A percentile compares a stretch with the other conserved stretches of the same genome.
Evolutionary conservation across 352 stramenopile genomes (phyloP).

Genomic region (Albugo candida): DNA sequence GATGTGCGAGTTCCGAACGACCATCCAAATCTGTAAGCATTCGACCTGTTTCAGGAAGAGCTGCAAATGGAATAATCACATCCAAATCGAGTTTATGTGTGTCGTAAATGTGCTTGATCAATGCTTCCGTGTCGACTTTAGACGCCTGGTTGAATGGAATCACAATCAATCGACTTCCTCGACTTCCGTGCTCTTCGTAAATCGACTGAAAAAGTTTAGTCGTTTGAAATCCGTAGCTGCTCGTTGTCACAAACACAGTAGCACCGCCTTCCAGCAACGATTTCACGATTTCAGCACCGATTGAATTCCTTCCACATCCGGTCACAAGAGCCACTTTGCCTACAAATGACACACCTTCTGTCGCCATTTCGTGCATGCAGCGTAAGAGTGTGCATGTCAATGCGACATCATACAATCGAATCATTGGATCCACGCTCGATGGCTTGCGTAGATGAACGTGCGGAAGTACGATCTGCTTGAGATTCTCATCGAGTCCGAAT

Average conservation of each 20-base stretch:
- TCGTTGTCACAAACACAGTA: constrained; percentile 72
- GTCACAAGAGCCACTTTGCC: constrained; percentile 76
- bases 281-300: constrained; percentile 70
- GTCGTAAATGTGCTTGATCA: constrained; percentile 71
- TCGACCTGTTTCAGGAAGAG: constrained; percentile 54
- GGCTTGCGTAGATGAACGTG: constrained; percentile 62
- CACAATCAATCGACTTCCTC: constrained; percentile 54
- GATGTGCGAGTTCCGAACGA: constrained; percentile 60
- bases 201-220: constrained; percentile 48
- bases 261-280: constrained; percentile 67
- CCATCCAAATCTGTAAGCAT: constrained; percentile 64
- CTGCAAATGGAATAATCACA: constrained; percentile 77
- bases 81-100: constrained; percentile 66
- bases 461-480: constrained; percentile 44
- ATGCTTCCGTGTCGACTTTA: constrained; percentile 40
- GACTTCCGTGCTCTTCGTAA: constrained; percentile 71
- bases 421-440: constrained; percentile 51
- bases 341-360: constrained; percentile 60
- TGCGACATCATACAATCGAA: constrained; percentile 65
- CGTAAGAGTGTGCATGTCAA: constrained; percentile 55
- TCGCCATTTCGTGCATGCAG: constrained; percentile 74
- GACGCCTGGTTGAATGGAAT: constrained; percentile 77
- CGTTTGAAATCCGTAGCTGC: constrained; percentile 40
- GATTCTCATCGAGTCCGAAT: constrained; percentile 30
- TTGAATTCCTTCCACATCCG: constrained; percentile 69